Evolutionary conservation across 805 yeast genomes (phyloP).

Genomic region (Jamesozyma gamospora): DNA sequence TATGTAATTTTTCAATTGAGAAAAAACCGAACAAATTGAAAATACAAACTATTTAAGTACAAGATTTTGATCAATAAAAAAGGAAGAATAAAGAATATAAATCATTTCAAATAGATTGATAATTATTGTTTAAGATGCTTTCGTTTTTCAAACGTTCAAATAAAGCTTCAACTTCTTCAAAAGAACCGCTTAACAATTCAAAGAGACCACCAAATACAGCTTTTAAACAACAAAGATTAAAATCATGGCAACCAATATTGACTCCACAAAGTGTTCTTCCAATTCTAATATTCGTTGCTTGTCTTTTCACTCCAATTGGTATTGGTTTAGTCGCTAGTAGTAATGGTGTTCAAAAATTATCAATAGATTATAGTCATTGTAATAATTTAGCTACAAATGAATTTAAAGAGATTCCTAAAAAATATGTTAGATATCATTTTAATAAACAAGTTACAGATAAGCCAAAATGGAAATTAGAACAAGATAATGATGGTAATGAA

Average conservation of each 20-base stretch:
- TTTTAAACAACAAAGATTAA: conserved; percentile 60
- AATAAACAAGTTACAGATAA: conserved; percentile 26
- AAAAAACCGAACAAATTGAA: too few relatives aligned
- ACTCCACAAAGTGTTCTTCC: conserved; percentile 91
- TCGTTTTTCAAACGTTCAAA: conserved; percentile 1
- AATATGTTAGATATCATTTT: conserved; percentile 55
- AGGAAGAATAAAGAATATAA: too few relatives aligned
- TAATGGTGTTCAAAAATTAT: conserved; percentile 64
- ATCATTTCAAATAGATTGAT: too few relatives aligned
- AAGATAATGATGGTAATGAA: conserved; percentile 30
- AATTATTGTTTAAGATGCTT: conserved; percentile 1
- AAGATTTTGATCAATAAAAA: too few relatives aligned
- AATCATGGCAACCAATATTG: conserved; percentile 73
- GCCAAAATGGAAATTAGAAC: conserved; percentile 56
- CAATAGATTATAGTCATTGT: conserved; percentile 71
- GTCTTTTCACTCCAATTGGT: conserved; percentile 85
- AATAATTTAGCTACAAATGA: conserved; percentile 36
- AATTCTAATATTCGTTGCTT: conserved; percentile 58
- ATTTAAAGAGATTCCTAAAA: conserved; percentile 47
- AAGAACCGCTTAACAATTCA: conserved; percentile 18
- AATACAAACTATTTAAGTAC: too few relatives aligned
- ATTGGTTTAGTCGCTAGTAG: conserved; percentile 73
- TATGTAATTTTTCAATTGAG: too few relatives aligned
- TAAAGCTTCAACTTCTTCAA: background rate
- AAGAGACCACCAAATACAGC: conserved; percentile 64